These are phyloP conservation scores for Orobanche coerulescens DNA, from an alignment of 257 asterid genomes.

Conservation along the genomic window DNA sequence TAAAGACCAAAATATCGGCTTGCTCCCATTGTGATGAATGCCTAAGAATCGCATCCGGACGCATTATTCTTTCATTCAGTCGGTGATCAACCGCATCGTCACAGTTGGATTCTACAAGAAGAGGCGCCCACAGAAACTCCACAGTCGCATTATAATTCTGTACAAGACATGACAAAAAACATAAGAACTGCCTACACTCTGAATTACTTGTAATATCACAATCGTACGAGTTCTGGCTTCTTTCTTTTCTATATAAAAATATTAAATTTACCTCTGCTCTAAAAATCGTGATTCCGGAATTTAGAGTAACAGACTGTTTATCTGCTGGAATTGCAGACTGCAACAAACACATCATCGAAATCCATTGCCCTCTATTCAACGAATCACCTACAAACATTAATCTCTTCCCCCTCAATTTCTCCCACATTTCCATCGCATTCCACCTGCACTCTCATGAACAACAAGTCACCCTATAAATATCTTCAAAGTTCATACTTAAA, in stretches of 20 bases:
- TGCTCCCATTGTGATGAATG: slow-evolving; percentile 79
- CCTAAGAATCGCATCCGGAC: slow-evolving; percentile 65
- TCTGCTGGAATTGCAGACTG: slow-evolving; percentile 56
- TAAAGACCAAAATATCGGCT: slow-evolving; percentile 86
- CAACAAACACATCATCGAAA: slow-evolving; percentile 81
- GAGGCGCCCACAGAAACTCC: slow-evolving; percentile 96
- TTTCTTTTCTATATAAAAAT: too few relatives aligned
- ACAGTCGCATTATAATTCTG: slow-evolving; percentile 81
- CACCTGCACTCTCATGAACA: slow-evolving; percentile 46
- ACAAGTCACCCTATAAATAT: background rate
- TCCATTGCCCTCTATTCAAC: slow-evolving; percentile 91
- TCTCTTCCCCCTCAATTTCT: slow-evolving; percentile 84
- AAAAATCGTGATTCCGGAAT: slow-evolving; percentile 75
- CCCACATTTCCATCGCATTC: slow-evolving; percentile 82
- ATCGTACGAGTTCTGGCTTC: too few relatives aligned
- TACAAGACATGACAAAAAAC: background rate
- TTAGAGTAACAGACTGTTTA: slow-evolving; percentile 71
- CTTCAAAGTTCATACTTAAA: background rate
- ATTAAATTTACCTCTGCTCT: slow-evolving; percentile 85
- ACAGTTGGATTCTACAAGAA: slow-evolving; percentile 86
- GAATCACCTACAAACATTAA: slow-evolving; percentile 97
- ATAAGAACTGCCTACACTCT: background rate
- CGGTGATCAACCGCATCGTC: slow-evolving; percentile 88
- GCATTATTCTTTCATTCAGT: slow-evolving; percentile 62
- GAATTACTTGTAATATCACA: background rate